A percentile compares a stretch with the other conserved stretches of the same genome.
Evolutionary conservation across 176 grass and related monocot genomes (phyloP).

Genomic region (Triticum aestivum): DNA sequence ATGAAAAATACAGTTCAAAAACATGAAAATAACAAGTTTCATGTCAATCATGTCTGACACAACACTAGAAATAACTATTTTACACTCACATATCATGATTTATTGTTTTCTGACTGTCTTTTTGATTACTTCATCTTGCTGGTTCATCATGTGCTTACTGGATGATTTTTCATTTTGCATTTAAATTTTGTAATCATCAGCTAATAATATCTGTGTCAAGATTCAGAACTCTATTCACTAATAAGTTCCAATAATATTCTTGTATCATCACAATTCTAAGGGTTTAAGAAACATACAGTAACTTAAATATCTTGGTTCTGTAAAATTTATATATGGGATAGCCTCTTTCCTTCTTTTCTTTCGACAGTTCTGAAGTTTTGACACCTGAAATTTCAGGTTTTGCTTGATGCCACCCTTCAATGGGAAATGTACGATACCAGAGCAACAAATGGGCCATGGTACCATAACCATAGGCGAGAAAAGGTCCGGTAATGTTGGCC

Average conservation of each 20-base stretch:
- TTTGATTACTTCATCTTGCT: neutral
- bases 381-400: constrained; percentile 55
- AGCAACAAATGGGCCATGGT: constrained; percentile 57
- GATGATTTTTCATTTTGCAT: neutral
- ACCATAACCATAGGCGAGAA: constrained; percentile 55
- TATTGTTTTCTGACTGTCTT: neutral
- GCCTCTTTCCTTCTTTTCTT: neutral
- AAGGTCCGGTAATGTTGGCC: constrained; percentile 45
- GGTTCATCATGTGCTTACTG: neutral
- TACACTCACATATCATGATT: neutral
- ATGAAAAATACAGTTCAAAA: neutral
- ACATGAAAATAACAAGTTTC: neutral
- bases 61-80: neutral
- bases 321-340: constrained; percentile 12
- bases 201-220: neutral
- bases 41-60: neutral
- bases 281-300: constrained; percentile 4
- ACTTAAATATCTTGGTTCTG: constrained; percentile 27
- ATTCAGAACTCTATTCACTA: neutral
- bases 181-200: constrained; percentile 10
- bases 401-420: constrained; percentile 80
- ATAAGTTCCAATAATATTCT: neutral
- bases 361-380: constrained; percentile 17
- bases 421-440: constrained; percentile 62
- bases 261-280: neutral